Conservation (phyloP, 257 asterid species). For the Jasminum sambac region DNA sequence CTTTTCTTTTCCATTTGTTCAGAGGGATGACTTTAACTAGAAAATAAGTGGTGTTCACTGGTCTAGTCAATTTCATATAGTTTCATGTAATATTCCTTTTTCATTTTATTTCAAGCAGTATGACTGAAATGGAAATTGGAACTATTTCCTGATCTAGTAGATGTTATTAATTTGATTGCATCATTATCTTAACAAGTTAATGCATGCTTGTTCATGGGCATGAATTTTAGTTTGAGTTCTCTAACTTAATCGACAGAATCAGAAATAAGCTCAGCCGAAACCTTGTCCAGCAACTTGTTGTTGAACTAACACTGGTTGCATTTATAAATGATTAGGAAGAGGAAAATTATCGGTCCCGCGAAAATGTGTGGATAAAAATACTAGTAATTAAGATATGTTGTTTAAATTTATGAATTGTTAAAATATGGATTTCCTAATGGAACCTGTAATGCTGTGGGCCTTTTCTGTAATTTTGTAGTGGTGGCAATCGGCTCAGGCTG, state of each 20-base stretch:
- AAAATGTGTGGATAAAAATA: too few relatives aligned
- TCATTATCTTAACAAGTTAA: background rate
- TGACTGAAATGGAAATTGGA: background rate
- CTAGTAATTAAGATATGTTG: too few relatives aligned
- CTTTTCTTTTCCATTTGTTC: background rate
- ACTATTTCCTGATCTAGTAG: background rate
- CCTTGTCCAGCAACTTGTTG: constrained; percentile 8
- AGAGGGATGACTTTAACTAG: background rate
- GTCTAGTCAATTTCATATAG: background rate
- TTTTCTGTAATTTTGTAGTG: too few relatives aligned
- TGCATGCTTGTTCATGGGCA: background rate
- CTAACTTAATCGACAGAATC: background rate
- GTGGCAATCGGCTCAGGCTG: too few relatives aligned
- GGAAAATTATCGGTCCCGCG: too few relatives aligned
- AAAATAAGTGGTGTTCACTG: background rate
- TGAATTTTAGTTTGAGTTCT: background rate
- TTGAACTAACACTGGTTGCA: background rate
- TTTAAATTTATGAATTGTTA: too few relatives aligned
- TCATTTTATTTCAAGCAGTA: background rate
- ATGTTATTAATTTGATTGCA: background rate
- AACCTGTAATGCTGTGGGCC: background rate
- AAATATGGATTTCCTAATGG: too few relatives aligned
- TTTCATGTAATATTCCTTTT: background rate
- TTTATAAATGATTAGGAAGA: too few relatives aligned
- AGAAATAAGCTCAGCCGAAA: constrained; percentile 5